Conservation (phyloP, 2,329 filamentous ascomycete genomes). For the Hypomyces rosellus region DNA sequence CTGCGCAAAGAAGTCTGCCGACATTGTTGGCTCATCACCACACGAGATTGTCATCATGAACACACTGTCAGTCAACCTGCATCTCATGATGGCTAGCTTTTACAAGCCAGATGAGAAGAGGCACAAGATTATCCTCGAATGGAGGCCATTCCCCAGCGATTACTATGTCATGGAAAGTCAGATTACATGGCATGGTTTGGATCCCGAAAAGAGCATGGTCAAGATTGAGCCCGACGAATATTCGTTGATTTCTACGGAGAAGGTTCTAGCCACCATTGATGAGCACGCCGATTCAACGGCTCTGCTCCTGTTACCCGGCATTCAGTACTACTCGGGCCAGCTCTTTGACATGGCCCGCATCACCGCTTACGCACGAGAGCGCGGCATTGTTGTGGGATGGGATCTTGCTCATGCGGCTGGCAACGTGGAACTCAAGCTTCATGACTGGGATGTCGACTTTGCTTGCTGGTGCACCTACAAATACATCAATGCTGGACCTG, state of each 20-base stretch:
- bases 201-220: conserved; percentile 64
- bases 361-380: conserved; percentile 66
- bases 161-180: conserved; percentile 82
- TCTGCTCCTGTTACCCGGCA: conserved; percentile 73
- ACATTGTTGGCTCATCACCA: conserved; percentile 65
- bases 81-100: conserved; percentile 78
- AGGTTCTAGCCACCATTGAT: conserved; percentile 68
- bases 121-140: conserved; percentile 83
- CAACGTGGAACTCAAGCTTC: conserved; percentile 71
- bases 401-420: conserved; percentile 82
- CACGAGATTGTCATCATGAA: conserved; percentile 84
- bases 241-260: conserved; percentile 61
- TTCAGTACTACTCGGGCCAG: conserved; percentile 91
- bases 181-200: conserved; percentile 61
- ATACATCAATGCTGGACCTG: conserved; percentile 82
- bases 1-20: conserved; percentile 62
- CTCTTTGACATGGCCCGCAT: conserved; percentile 77
- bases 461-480: conserved; percentile 94
- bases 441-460: conserved; percentile 89
- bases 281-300: conserved; percentile 66
- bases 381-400: conserved; percentile 74
- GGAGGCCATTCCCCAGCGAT: conserved; percentile 85
- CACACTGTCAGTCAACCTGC: conserved; percentile 74
- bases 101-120: conserved; percentile 59
- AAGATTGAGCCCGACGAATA: conserved; percentile 59